Conservation (phyloP, 495 filamentous ascomycete genomes). For the Sordaria brevicollis region DNA sequence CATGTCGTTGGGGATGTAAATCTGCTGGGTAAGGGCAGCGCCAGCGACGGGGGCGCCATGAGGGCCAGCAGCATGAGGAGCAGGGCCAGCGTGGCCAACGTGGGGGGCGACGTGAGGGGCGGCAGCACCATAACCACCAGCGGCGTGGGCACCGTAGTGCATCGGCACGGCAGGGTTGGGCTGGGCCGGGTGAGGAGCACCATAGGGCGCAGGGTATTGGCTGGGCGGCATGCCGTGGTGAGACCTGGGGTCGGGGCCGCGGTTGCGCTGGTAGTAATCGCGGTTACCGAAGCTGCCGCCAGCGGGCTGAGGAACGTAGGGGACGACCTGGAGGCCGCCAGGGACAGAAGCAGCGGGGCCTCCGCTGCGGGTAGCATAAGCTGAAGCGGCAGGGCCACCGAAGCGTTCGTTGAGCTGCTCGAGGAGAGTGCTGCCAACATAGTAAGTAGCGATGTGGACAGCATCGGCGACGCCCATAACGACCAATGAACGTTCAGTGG, state of each 20-base stretch:
- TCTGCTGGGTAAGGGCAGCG: conserved; percentile 80
- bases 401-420: conserved; percentile 95
- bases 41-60: conserved; percentile 62
- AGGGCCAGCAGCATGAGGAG: conserved; percentile 42
- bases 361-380: conserved; percentile 91
- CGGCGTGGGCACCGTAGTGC: conserved; percentile 49
- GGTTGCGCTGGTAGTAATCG: conserved; percentile 59
- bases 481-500: conserved; percentile 92
- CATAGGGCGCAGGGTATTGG: conserved; percentile 45
- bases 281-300: conserved; percentile 86
- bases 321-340: conserved; percentile 94
- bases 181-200: conserved; percentile 51
- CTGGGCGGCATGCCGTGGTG: conserved; percentile 37
- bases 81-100: conserved; percentile 40
- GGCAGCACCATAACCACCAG: conserved; percentile 54
- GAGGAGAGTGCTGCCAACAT: conserved; percentile 88
- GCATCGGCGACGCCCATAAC: conserved; percentile 85
- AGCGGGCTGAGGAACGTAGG: conserved; percentile 86
- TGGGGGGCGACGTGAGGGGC: conserved; percentile 57
- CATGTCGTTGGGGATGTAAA: conserved; percentile 99
- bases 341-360: conserved; percentile 86
- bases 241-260: conserved; percentile 58
- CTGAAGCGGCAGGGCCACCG: conserved; percentile 89
- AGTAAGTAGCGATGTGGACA: conserved; percentile 97
- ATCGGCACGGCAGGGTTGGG: conserved; percentile 57